phyloP scores from a whole-genome alignment of 2,329 filamentous ascomycete species.

The Mycosphaerella sp. region DNA sequence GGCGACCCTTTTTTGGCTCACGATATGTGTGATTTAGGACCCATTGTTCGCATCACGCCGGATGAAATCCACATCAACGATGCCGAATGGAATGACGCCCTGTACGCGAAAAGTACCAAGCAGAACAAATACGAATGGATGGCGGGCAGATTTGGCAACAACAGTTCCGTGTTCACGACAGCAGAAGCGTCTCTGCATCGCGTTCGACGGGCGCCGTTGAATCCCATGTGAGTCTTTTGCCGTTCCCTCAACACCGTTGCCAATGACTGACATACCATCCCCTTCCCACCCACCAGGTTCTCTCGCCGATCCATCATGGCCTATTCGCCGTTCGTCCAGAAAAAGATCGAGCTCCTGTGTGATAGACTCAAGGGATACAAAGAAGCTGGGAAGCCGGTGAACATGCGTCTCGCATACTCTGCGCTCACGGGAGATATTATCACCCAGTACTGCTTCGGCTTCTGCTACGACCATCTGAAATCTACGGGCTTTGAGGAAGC shows the following conservation, averaged over 20 bases:
- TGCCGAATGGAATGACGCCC: slow-evolving; percentile 3
- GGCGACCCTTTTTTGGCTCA: too few relatives aligned
- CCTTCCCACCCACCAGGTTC: neutral
- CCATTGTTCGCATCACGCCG: slow-evolving; percentile 9
- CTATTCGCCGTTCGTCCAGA: slow-evolving; percentile 5
- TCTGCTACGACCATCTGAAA: slow-evolving; percentile 13
- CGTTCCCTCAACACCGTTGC: neutral
- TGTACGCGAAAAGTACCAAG: neutral
- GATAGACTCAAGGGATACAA: slow-evolving; percentile 7
- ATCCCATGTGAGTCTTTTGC: neutral
- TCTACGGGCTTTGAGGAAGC: slow-evolving; percentile 14
- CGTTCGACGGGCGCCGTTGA: neutral
- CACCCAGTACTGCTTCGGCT: slow-evolving; percentile 15
- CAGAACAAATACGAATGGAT: neutral
- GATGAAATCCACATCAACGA: slow-evolving; percentile 12
- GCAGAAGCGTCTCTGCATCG: neutral
- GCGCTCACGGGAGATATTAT: slow-evolving; percentile 16
- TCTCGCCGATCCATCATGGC: slow-evolving; percentile 3
- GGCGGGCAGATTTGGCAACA: neutral
- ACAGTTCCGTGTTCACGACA: neutral
- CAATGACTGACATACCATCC: neutral
- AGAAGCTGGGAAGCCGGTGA: slow-evolving; percentile 10
- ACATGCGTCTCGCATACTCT: slow-evolving; percentile 14
- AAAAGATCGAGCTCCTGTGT: slow-evolving; percentile 9
- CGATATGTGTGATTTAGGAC: neutral